phyloP scores from a whole-genome alignment of 345 rosid species.

The Salix purpurea region DNA sequence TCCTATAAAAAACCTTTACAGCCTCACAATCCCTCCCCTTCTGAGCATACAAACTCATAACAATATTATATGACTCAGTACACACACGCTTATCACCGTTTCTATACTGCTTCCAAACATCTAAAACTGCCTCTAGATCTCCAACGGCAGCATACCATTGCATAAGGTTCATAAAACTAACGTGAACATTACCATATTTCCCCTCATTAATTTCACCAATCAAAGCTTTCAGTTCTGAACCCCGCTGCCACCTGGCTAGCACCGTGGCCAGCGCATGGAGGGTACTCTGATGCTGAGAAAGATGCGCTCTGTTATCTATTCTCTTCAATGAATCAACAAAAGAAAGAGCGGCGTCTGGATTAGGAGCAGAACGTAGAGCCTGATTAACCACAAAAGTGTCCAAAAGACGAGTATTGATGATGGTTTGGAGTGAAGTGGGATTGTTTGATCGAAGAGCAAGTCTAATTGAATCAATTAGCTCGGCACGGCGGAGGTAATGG shows the following conservation, averaged over 20 bases:
- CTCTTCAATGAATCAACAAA: slow-evolving; percentile 41
- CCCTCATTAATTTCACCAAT: slow-evolving; percentile 46
- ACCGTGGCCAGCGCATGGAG: slow-evolving; percentile 64
- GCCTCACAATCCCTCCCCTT: slow-evolving; percentile 45
- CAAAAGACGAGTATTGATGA: slow-evolving; percentile 53
- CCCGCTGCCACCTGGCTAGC: slow-evolving; percentile 55
- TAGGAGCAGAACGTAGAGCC: slow-evolving; percentile 69
- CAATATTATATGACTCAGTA: slow-evolving; percentile 65
- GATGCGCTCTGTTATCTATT: slow-evolving; percentile 14
- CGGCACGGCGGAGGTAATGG: slow-evolving; percentile 67
- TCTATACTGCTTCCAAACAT: slow-evolving; percentile 54
- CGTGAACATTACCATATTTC: slow-evolving; percentile 37
- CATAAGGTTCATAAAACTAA: slow-evolving; percentile 71
- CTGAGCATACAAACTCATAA: slow-evolving; percentile 45
- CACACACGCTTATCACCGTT: slow-evolving; percentile 42
- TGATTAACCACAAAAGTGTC: slow-evolving; percentile 71
- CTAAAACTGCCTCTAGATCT: slow-evolving; percentile 53
- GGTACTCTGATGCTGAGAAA: slow-evolving; percentile 45
- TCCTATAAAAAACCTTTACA: slow-evolving; percentile 41
- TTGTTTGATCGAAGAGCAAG: slow-evolving; percentile 60
- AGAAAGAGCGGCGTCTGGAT: slow-evolving; percentile 54
- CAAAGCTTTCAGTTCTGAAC: slow-evolving; percentile 45
- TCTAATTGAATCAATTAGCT: slow-evolving; percentile 66
- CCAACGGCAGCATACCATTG: slow-evolving; percentile 55
- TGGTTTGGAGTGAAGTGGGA: slow-evolving; percentile 24